A percentile compares a stretch with the other conserved stretches of the same genome.
These are phyloP conservation scores for Fraxinus angustifolia DNA, from an alignment of 305 asterid genomes.

Conservation along the genomic window DNA sequence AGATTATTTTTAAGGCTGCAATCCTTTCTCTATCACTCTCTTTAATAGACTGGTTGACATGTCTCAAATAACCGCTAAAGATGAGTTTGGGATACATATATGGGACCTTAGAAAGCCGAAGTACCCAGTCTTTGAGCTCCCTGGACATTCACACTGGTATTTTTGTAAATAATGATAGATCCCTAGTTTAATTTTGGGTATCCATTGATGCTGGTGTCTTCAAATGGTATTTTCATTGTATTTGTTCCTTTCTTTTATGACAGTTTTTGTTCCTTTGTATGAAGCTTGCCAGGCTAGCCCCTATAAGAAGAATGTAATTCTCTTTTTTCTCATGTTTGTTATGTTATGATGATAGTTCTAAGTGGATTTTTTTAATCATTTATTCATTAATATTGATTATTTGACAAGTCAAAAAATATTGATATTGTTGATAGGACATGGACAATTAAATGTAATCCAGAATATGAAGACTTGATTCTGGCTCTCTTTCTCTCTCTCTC, in stretches of 20 bases:
- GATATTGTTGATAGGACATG: constrained; percentile 71
- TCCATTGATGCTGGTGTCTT: constrained; percentile 18
- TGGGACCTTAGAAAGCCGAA: constrained; percentile 87
- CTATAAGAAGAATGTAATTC: background rate
- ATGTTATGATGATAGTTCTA: background rate
- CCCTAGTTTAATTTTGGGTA: constrained; percentile 9
- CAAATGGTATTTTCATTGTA: constrained; percentile 7
- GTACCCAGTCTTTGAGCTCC: constrained; percentile 72
- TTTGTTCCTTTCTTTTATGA: background rate
- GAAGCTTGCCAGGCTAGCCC: background rate
- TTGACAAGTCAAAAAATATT: constrained; percentile 15
- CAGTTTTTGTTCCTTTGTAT: background rate
- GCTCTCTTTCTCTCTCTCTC: constrained; percentile 41
- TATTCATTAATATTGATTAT: background rate
- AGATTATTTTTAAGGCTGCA: background rate
- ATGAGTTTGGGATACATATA: background rate
- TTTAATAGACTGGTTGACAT: constrained; percentile 17
- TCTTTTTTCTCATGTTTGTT: constrained; percentile 5
- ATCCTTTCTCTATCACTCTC: background rate
- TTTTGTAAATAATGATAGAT: constrained; percentile 3
- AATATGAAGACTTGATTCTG: constrained; percentile 77
- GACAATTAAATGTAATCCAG: constrained; percentile 89
- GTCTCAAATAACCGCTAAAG: background rate
- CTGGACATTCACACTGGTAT: constrained; percentile 95
- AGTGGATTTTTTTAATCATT: background rate